These are phyloP conservation scores for Globisporangium echinulatum DNA, from an alignment of 352 stramenopile species.

Conservation along the genomic window DNA sequence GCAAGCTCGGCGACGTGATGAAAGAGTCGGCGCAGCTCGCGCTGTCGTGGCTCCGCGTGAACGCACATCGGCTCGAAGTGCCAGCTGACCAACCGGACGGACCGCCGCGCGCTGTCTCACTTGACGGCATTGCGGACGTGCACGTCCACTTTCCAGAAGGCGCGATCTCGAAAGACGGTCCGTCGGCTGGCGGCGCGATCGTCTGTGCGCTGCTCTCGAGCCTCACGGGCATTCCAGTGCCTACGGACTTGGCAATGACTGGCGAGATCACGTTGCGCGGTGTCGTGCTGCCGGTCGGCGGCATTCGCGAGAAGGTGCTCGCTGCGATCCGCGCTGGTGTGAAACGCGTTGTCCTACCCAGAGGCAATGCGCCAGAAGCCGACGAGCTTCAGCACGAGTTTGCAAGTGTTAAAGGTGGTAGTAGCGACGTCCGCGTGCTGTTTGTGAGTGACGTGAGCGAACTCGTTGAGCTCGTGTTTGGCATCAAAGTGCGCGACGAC, in stretches of 20 bases:
- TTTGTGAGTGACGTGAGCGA: slow-evolving; percentile 70
- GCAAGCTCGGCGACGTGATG: slow-evolving; percentile 84
- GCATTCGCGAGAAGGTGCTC: slow-evolving; percentile 88
- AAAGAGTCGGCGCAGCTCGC: slow-evolving; percentile 85
- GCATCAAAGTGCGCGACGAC: slow-evolving; percentile 50
- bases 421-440: slow-evolving; percentile 39
- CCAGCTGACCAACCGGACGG: slow-evolving; percentile 15
- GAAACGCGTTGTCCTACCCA: slow-evolving; percentile 69
- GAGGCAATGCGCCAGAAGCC: slow-evolving; percentile 67
- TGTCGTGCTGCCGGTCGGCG: slow-evolving; percentile 87
- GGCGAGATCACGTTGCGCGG: slow-evolving; percentile 85
- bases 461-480: slow-evolving; percentile 61
- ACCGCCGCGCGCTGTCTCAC: slow-evolving; percentile 23
- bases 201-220: slow-evolving; percentile 81
- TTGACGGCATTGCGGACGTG: slow-evolving; percentile 62
- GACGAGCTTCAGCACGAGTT: slow-evolving; percentile 68
- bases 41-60: slow-evolving; percentile 73
- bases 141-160: slow-evolving; percentile 89
- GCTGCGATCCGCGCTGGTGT: slow-evolving; percentile 83
- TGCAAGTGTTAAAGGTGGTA: slow-evolving; percentile 16
- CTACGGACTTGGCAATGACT: slow-evolving; percentile 83
- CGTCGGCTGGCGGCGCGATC: slow-evolving; percentile 83
- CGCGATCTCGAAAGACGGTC: slow-evolving; percentile 86
- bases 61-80: slow-evolving; percentile 51
- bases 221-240: slow-evolving; percentile 52